These are phyloP conservation scores for Penicillium steckii DNA, from an alignment of 495 filamentous ascomycete species.

Conservation along the genomic window DNA sequence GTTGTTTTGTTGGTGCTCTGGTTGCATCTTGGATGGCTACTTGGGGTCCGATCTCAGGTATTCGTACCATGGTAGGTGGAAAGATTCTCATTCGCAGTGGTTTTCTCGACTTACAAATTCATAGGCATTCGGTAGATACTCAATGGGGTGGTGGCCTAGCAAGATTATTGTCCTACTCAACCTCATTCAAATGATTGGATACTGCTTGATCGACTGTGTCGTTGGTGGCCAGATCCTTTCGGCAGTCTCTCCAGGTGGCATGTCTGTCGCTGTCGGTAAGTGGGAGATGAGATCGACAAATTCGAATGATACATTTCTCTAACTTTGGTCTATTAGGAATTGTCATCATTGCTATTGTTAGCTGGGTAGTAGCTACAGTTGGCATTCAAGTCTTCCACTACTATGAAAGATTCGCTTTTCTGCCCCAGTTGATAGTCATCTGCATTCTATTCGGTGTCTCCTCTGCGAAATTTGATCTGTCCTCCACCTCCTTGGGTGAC, in stretches of 20 bases:
- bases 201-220: conserved; percentile 67
- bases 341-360: conserved; percentile 64
- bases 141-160: conserved; percentile 79
- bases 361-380: conserved; percentile 68
- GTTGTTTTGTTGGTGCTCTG: conserved; percentile 56
- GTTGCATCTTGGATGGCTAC: conserved; percentile 68
- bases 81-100: background rate
- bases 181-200: conserved; percentile 69
- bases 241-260: conserved; percentile 59
- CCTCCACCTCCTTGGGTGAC: conserved; percentile 48
- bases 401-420: conserved; percentile 70
- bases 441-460: conserved; percentile 68
- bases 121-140: conserved; percentile 65
- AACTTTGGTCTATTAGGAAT: conserved; percentile 48
- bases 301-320: background rate
- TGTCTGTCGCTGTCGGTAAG: conserved; percentile 64
- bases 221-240: conserved; percentile 74
- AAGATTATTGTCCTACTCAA: conserved; percentile 73
- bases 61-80: conserved; percentile 60
- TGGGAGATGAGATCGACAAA: background rate
- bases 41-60: conserved; percentile 69
- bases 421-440: conserved; percentile 64
- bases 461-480: conserved; percentile 60
- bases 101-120: conserved; percentile 7
- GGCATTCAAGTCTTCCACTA: conserved; percentile 70